Percentiles rank a stretch among this genome's conserved stretches.
Evolutionary conservation across 805 yeast species (phyloP).

Genomic region (Candida ponderosae): DNA sequence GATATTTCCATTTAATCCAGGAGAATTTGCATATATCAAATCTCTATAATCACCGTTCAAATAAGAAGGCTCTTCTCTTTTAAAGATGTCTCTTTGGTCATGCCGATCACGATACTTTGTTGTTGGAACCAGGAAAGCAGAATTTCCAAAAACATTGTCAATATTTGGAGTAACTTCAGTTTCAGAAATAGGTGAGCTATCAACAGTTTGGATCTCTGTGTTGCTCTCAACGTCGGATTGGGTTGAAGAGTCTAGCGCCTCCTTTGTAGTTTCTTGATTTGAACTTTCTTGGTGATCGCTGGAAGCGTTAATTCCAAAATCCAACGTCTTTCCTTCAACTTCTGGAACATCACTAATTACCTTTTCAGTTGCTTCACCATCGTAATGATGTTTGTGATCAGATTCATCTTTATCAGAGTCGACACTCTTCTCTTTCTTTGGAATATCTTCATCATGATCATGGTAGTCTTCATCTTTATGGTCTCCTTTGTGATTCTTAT

Average conservation of each 20-base stretch:
- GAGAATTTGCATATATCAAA: conserved; percentile 34
- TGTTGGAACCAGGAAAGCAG: background rate
- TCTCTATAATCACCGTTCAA: conserved; percentile 18
- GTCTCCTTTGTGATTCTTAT: conserved; percentile 68
- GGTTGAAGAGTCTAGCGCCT: too few species aligned
- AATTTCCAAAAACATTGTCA: conserved; percentile 50
- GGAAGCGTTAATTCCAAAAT: too few species aligned
- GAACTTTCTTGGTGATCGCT: too few species aligned
- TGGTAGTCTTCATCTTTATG: conserved; percentile 72
- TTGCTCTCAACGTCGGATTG: background rate
- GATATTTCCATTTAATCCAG: background rate
- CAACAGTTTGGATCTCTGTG: too few species aligned
- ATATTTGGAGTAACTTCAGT: conserved; percentile 62
- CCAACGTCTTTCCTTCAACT: too few species aligned
- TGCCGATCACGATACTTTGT: background rate
- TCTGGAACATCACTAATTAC: conserved; percentile 69
- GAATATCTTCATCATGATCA: conserved; percentile 63
- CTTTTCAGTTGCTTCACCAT: conserved; percentile 64
- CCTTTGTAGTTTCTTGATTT: too few species aligned
- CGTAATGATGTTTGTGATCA: conserved; percentile 66
- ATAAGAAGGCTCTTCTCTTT: background rate
- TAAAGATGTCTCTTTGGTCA: background rate
- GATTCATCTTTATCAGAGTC: conserved; percentile 66
- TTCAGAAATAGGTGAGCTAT: background rate
- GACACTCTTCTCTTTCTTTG: conserved; percentile 70